These are phyloP conservation scores for Termitomyces bulborhizus DNA, from an alignment of 768 basidiomycete genomes.

Conservation along the genomic window DNA sequence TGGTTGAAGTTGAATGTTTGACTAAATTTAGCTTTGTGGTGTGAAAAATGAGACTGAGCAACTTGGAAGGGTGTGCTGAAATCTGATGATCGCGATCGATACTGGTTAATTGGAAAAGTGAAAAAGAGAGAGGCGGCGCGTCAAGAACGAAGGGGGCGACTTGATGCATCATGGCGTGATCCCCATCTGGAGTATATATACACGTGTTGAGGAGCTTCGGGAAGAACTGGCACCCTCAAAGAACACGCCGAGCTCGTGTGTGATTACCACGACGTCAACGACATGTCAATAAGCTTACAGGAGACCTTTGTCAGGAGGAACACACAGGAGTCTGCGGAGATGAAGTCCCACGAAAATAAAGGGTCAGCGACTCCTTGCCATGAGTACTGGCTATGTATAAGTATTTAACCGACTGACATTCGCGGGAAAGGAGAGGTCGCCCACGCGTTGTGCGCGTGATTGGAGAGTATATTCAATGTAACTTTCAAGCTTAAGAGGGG, in stretches of 20 bases:
- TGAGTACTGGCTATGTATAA: background rate
- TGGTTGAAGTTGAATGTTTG: background rate
- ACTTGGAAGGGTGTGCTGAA: too few species aligned
- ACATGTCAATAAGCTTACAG: background rate
- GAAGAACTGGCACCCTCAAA: slow-evolving; percentile 38
- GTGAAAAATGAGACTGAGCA: too few species aligned
- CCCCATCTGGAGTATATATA: slow-evolving; percentile 7
- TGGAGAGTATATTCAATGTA: background rate
- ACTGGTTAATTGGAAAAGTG: slow-evolving; percentile 11
- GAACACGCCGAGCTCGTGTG: slow-evolving; percentile 62
- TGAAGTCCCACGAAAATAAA: background rate
- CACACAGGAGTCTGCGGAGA: background rate
- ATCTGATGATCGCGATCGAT: too few species aligned
- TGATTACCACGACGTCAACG: slow-evolving; percentile 28
- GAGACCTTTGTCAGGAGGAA: background rate
- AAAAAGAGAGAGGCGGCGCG: slow-evolving; percentile 40
- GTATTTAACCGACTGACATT: background rate
- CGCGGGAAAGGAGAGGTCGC: background rate
- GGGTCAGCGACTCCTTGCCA: background rate
- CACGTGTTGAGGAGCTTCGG: slow-evolving; percentile 34
- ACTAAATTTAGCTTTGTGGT: background rate
- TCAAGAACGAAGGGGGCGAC: background rate
- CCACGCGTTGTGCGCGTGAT: background rate
- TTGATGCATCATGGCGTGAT: background rate
- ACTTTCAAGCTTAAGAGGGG: background rate